Base-by-base conservation (phyloP, 305 asterid genomes). In the Fraxinus angustifolia region DNA sequence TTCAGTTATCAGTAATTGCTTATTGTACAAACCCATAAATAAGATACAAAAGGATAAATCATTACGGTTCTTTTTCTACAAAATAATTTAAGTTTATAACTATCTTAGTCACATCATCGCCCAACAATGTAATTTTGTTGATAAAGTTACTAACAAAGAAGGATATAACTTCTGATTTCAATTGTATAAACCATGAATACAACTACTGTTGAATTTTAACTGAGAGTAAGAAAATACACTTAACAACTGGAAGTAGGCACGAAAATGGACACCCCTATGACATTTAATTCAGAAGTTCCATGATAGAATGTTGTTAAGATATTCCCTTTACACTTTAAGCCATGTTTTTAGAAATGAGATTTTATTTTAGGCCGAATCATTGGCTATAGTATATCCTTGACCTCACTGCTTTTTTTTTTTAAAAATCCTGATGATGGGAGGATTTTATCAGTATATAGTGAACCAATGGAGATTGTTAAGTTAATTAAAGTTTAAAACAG, bases 1-100 rank as follows among this genome's bases (percentile, higher is more conserved):
- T 73, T 83, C 53, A 79, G 80, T 53, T 76, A 16, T 77, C 33
- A 10, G 62, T 50, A 50, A 50, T 50, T 45, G 62, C 7, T 50
- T 4, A 50, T 50, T 50, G 6, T 50, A n/a, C 62, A 3, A 12
- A 50, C 19, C 21, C 60, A 16, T 50, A 4, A 50, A 6, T 2
- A 56, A 56, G 65, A 21, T 17, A 56, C 65, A 6, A 56, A n/a
- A 16, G 62, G 62, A 50, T 50, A 50, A 50, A 50, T 50, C 19
- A 50, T 16, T 16, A 23, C 19, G 26, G 60, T 45, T 62, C 16
- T 3, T 28, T 79, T 23, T 23, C 77, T 48, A 23, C 19, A 36
- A 48, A 75, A 40, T 56, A 68, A 48, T 56, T 62, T 73, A 10
- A 40, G 75, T 36, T 14, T 50, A 4, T 50, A 50, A 50, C 60